Base-by-base conservation (phyloP, 169 alveolate genomes). In the Plasmodium sp. region DNA sequence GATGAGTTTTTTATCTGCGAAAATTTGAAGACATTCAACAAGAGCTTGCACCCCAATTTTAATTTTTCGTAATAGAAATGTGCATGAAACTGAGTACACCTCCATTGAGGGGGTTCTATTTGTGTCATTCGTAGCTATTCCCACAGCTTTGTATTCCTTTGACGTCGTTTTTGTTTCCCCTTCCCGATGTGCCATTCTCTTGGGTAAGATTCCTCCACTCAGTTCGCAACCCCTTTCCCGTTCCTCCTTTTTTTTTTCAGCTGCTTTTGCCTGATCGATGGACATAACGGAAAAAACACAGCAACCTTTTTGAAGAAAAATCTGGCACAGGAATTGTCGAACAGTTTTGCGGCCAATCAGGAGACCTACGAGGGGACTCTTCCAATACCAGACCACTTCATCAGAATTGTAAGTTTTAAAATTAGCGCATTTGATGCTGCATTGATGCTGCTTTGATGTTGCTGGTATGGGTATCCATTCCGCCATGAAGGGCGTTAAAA, bases 1-100 rank as follows among this genome's bases (percentile, higher is more conserved):
- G 97, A 95, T 84, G 97, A 95, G 79, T 96, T 84, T 71, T 88
- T 95, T 56, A 71, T 95, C 18, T 81, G 96, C 62, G 96, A 84
- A 58, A 92, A 92, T 58, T 88, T 95, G 74, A 84, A 81, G 33
- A 67, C 84, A n/a, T 72, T 77, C 45, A 82, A 93, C 41, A 86
- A 86, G 81, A 71, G 67, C 71, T 36, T 86, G 81, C 93, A 86
- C 39, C 86, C 93, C 45, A 86, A 86, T 56, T 86, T 86, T 58
- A 86, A 86, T 58, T 86, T 86, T 77, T 75, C 93, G 93, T 86
- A 86, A 86, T 75, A 86, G 43, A 74, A 34, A 10, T 18, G 16
- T 34, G 31, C 79, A 22, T 45, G 34, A n/a, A 27, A 48, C 54
- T 84, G 34, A 18, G 41, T 67, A 67, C 6, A 67, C n/a, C 39